A percentile compares a stretch with the other conserved stretches of the same genome.
phyloP scores from a whole-genome alignment of 768 basidiomycete genomes.

The Mycena maculata region DNA sequence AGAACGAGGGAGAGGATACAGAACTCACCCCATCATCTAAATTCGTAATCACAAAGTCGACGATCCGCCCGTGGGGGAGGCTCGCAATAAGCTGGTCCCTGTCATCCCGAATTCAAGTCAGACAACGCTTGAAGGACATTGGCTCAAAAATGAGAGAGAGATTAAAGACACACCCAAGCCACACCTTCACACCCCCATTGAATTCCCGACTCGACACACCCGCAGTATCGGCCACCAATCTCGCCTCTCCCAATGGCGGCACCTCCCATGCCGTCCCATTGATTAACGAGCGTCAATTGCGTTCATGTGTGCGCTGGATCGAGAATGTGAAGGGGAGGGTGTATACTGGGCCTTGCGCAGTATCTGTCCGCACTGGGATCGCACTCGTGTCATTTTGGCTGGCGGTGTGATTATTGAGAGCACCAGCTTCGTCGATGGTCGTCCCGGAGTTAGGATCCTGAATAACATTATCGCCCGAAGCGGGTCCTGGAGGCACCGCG shows the following conservation, averaged over 20 bases:
- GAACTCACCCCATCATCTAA: conserved; percentile 27
- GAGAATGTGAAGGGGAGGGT: conserved; percentile 30
- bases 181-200: neutral
- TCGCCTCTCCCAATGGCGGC: conserved; percentile 10
- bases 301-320: conserved; percentile 31
- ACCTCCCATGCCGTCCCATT: conserved; percentile 34
- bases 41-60: conserved; percentile 32
- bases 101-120: no score
- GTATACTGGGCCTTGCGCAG: neutral
- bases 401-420: neutral
- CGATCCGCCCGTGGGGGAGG: neutral
- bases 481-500: no score
- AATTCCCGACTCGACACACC: no score
- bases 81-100: conserved; percentile 33
- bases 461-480: no score
- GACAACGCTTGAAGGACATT: no score
- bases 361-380: no score
- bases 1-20: no score
- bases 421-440: no score
- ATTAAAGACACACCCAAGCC: conserved; percentile 23
- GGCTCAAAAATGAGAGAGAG: no score
- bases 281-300: conserved; percentile 33
- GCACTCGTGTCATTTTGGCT: no score
- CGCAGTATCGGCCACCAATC: conserved; percentile 3
- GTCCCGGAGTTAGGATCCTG: no score